Evolutionary conservation across 2,329 filamentous ascomycete genomes (phyloP), one percentile per base, ranked within the genome.

Genomic region (Pseudocercospora fuligena): DNA sequence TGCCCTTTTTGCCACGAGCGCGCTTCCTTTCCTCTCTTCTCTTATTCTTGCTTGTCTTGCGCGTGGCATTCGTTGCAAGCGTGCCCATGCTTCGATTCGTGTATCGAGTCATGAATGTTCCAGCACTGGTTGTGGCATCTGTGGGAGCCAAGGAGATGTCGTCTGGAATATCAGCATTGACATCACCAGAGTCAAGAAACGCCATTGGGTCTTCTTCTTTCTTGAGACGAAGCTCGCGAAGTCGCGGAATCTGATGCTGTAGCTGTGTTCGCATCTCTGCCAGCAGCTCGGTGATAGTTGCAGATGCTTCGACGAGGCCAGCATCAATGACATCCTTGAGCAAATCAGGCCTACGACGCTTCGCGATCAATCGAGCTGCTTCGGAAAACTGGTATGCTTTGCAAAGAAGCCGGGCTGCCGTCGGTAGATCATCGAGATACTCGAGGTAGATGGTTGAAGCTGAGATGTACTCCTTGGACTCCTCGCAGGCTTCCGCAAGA

Each of bases 11-110:
- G 25, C 95, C 95, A 7, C 93, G 85, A 0, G 95, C 95, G 16
- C 94, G 89, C 86, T 99, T 99, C 78, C 97, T 89, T 83, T 99
- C 95, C 80, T 99, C 95, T 21, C 93, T 86, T 25, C 90, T 86
- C 61, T 93, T 89, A 76, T 97, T 97, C 84, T 95, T 97, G 76
- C 88, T 91, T 47, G 93, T 97, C 66, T 91, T 91, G 12, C 93
- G 87, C 59, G 89, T 92, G 2, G 91, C 89, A 31, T 89, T 88
- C 12, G 91, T 94, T 21, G 89, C 90, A 1, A 88, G 85, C 21
- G 92, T 93, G 23, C 89, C 89, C 1, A 85, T 81, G 67, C 61
- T 64, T 25, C 90, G 90, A 66, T 92, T 90, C 0, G 93, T 97
- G 80, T 97, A 98, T 21, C 93, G 85, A 5, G 94, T 98, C 84